Base-by-base conservation (phyloP, 2,329 filamentous ascomycete genomes). In the Talaromyces sp. region DNA sequence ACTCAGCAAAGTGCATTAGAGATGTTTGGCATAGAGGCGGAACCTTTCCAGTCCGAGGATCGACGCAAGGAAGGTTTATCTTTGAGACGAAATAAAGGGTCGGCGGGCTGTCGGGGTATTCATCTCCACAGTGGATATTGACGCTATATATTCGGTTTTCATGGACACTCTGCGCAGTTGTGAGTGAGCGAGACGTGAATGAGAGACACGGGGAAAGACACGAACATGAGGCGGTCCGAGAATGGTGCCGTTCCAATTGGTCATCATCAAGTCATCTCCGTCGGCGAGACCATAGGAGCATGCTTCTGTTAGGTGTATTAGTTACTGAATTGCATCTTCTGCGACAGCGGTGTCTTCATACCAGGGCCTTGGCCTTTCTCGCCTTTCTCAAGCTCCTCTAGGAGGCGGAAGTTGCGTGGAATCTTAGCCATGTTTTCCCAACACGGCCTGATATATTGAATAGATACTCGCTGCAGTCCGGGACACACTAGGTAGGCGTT, bases 111-210 rank as follows among this genome's bases (percentile, higher is more conserved):
- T 96, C 92, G 57, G 94, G 94, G 75, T 99, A 99, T 61, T 90
- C 81, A 54, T 87, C 83, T 64, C 92, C 92, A 80, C 94, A 99
- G 80, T 96, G 89, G 80, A 99, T 96, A 78, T 93, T 95, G 70
- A 99, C 85, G 68, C 91, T 95, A 83, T 99, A 99, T 80, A 99
- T 99, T 71, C 94, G 90, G 79, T 99, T 99, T 82, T 99, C 94
- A 75, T 97, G 93, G 64, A 88, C 92, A 77, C 92, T 96, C 90
- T 94, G 71, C 48, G 54, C 21, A 6, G 59, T 52, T 51, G 57
- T 64, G 6, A 19, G 41, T 60, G 12, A 56, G 14, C n/a, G 11
- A 11, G 24, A 57, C 31, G 29, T 29, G 11, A 17, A 26, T 54
- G 21, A 29, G 58, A 26, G 24, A 31, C 50, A 57, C 24, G 21